Conservation (phyloP, 345 rosid species). For the Eucalyptus sp. region DNA sequence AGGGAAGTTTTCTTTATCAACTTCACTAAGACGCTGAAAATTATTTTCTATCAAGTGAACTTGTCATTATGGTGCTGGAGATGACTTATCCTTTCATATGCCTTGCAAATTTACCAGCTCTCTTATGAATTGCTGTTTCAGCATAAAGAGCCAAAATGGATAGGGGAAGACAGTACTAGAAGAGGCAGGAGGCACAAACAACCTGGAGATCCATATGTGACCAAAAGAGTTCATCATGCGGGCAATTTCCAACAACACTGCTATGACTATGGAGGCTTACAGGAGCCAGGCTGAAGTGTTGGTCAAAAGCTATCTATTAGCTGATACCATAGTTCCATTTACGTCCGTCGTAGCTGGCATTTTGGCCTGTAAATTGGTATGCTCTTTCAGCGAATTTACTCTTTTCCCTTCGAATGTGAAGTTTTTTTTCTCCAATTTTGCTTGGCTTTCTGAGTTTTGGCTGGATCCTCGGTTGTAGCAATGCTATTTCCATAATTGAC, state of each 20-base stretch:
- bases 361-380: conserved; percentile 76
- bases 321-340: conserved; percentile 62
- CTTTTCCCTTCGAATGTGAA: background rate
- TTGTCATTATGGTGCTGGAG: background rate
- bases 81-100: background rate
- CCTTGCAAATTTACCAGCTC: background rate
- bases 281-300: conserved; percentile 53
- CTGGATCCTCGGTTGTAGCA: background rate
- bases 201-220: background rate
- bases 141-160: background rate
- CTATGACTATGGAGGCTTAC: conserved; percentile 51
- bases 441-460: background rate
- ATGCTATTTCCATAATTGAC: background rate
- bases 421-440: background rate
- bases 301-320: conserved; percentile 46
- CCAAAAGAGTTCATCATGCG: background rate
- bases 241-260: conserved; percentile 18
- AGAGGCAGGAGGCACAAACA: background rate
- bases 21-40: background rate
- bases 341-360: conserved; percentile 65
- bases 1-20: background rate
- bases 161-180: background rate
- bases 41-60: background rate
- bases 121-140: background rate
- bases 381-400: background rate